Evolutionary conservation across 106 monocot species (phyloP), one percentile per base, ranked within the genome.

Genomic region (Hemerocallis citrina): DNA sequence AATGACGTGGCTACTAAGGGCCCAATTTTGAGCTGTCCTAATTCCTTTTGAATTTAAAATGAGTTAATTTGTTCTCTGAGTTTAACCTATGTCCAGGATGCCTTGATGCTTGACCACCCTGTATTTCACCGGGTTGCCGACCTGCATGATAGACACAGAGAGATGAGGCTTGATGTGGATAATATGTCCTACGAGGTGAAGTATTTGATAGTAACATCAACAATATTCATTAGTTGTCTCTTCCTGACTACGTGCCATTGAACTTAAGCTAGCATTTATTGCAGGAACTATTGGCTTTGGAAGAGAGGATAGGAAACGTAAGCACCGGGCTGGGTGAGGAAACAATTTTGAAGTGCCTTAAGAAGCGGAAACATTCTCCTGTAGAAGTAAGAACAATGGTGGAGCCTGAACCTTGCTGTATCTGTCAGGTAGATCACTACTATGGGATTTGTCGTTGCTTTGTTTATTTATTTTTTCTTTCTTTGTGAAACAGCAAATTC

Each of bases 121-220:
- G 51, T 57, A 33, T 69, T 77, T 50, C 77, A 63, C 30, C 80
- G 74, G 0, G 74, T 68, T 11, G 71, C 62, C 7, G 80, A 83
- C 36, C 34, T 83, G 63, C 79, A 78, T 44, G 92, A 92, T 49
- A 76, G 86, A 22, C 86, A 92, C 61, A 77, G 92, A 65, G 92
- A 86, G 62, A 74, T 92, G 92, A 64, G 86, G 52, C 92, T 92
- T 24, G 92, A 92, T 64, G 85, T 92, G 21, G 92, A 92, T 52
- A 86, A 86, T 29, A 92, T 92, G 92, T 86, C 92, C 32, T 92
- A 92, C 61, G 92, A 92, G 92, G 92, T 86, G 1, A 42, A 47
- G 36, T 54, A 3, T 28, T 24, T 10, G 46, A n/a, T 46, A 46
- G 2, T 46, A 20, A n/a, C n/a, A n/a, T n/a, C n/a, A n/a, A n/a